These are phyloP conservation scores for Tolypocladium paradoxum DNA, from an alignment of 2,329 filamentous ascomycete species.

Conservation along the genomic window DNA sequence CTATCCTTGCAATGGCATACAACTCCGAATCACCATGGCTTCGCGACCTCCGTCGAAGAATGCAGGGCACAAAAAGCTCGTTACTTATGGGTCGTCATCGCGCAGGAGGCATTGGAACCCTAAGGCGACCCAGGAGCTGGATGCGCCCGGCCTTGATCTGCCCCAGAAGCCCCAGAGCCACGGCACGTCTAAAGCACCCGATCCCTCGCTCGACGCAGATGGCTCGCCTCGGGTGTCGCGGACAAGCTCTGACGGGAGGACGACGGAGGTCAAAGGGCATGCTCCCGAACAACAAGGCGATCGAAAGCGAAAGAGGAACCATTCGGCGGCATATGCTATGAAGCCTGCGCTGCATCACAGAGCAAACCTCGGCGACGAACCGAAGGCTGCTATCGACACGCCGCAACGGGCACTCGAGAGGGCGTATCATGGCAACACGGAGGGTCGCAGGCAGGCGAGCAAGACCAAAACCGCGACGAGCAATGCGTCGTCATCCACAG, in stretches of 20 bases:
- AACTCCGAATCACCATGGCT: not conserved
- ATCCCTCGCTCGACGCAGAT: not conserved
- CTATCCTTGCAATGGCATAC: not conserved
- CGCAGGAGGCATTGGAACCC: not conserved
- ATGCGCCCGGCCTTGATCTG: not conserved
- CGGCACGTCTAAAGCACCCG: not conserved
- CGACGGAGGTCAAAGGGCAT: not conserved
- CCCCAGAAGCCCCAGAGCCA: not conserved
- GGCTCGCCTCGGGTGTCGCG: not conserved
- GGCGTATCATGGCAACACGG: not conserved
- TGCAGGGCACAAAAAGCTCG: not conserved
- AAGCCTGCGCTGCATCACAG: not conserved
- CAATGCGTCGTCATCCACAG: not conserved
- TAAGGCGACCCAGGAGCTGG: not conserved
- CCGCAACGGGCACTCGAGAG: not conserved
- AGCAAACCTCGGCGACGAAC: not conserved
- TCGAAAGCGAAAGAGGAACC: not conserved
- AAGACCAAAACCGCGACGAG: not conserved
- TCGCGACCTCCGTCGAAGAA: not conserved
- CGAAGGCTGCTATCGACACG: not conserved
- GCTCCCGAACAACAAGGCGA: not conserved
- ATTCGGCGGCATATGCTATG: not conserved
- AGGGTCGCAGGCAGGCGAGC: not conserved
- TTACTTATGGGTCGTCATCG: not conserved
- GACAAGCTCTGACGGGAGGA: not conserved